Conservation (phyloP, 371 early-diverging fungal species). For the Lichtheimia ornata region DNA sequence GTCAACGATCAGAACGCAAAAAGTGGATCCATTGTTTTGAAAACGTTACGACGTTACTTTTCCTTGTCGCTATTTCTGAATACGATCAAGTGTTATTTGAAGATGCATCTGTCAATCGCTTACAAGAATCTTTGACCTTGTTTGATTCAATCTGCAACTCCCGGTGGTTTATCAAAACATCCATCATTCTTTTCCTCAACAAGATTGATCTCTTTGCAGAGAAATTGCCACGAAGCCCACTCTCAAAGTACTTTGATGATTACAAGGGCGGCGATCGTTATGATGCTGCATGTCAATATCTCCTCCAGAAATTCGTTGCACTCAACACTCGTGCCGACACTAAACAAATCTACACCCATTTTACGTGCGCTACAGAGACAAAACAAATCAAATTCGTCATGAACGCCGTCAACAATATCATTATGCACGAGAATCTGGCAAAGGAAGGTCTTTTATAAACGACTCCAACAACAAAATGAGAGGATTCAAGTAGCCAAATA, state of each 20-base stretch:
- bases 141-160: constrained; percentile 80
- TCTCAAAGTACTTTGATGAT: constrained; percentile 71
- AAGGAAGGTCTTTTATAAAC: constrained; percentile 65
- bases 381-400: constrained; percentile 78
- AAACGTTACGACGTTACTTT: constrained; percentile 92
- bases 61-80: constrained; percentile 91
- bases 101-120: constrained; percentile 83
- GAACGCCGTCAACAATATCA: constrained; percentile 77
- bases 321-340: constrained; percentile 41
- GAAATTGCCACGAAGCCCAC: constrained; percentile 65
- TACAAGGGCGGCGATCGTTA: constrained; percentile 70
- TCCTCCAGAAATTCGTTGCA: constrained; percentile 44
- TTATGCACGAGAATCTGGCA: constrained; percentile 63
- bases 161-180: constrained; percentile 78
- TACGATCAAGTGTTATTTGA: constrained; percentile 94
- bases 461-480: background rate
- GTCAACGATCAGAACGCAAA: constrained; percentile 90
- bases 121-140: constrained; percentile 64
- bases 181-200: constrained; percentile 83
- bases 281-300: constrained; percentile 59
- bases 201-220: constrained; percentile 81
- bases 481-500: no score
- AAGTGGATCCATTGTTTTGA: constrained; percentile 97
- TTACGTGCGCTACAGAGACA: constrained; percentile 68
- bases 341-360: constrained; percentile 56